A percentile compares a stretch with the other conserved stretches of the same genome.
Evolutionary conservation across 768 basidiomycete genomes (phyloP).

Genomic region (Boletus tylopilopsis): DNA sequence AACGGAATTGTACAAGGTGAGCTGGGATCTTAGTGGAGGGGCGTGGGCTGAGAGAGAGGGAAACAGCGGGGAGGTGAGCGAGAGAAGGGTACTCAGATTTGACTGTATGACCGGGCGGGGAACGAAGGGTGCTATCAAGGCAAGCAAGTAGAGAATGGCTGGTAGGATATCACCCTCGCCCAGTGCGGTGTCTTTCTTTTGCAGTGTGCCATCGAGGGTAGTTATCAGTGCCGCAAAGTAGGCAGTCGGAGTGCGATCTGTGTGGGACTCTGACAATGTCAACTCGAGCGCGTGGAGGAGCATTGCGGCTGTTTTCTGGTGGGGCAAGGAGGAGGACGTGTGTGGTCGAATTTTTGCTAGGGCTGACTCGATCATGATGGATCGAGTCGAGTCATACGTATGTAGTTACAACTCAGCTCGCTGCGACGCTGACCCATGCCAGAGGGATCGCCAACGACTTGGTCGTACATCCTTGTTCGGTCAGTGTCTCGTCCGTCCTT

Average conservation of each 20-base stretch:
- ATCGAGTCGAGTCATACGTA: no score
- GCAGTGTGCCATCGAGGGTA: constrained; percentile 73
- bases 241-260: constrained; percentile 74
- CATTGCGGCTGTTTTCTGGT: constrained; percentile 87
- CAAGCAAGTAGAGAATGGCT: constrained; percentile 38
- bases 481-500: constrained; percentile 22
- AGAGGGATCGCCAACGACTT: constrained; percentile 44
- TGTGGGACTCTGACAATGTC: constrained; percentile 65
- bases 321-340: constrained; percentile 70
- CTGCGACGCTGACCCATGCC: no score
- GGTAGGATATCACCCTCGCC: constrained; percentile 58
- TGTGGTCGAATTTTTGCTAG: constrained; percentile 87
- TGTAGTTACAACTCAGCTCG: constrained; percentile 3
- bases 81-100: constrained; percentile 66
- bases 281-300: constrained; percentile 83
- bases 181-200: constrained; percentile 58
- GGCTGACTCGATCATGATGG: constrained; percentile 51
- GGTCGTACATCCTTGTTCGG: constrained; percentile 71
- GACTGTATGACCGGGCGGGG: constrained; percentile 76
- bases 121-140: constrained; percentile 41
- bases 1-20: constrained; percentile 69
- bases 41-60: constrained; percentile 60
- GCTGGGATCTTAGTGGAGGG: constrained; percentile 81
- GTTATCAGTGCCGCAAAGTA: constrained; percentile 93
- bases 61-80: constrained; percentile 77